phyloP scores from a whole-genome alignment of 2,329 filamentous ascomycete species.

The Akanthomyces dipterigenus region DNA sequence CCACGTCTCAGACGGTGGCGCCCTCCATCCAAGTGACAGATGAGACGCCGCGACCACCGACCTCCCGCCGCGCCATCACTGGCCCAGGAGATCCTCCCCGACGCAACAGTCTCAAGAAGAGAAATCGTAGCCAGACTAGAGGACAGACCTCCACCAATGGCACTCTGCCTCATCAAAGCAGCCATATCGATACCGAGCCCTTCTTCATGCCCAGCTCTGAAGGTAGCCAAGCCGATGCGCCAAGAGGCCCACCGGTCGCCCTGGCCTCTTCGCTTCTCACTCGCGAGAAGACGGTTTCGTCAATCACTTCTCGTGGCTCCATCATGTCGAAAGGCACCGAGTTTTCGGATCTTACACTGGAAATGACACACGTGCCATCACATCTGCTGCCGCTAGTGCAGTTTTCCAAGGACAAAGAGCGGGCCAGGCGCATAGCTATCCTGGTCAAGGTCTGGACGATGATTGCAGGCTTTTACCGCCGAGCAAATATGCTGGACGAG shows the following conservation, averaged over 20 bases:
- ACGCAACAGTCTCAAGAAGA: slow-evolving; percentile 47
- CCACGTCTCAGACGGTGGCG: slow-evolving; percentile 41
- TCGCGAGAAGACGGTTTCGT: slow-evolving; percentile 35
- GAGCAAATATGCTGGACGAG: slow-evolving; percentile 74
- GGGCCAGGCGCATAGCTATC: slow-evolving; percentile 42
- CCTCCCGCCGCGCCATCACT: slow-evolving; percentile 26
- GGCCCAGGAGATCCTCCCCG: slow-evolving; percentile 27
- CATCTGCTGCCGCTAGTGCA: slow-evolving; percentile 45
- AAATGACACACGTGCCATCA: slow-evolving; percentile 37
- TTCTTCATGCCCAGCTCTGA: slow-evolving; percentile 44
- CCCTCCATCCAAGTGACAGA: slow-evolving; percentile 74
- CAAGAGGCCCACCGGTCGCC: slow-evolving; percentile 34
- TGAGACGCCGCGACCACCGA: slow-evolving; percentile 44
- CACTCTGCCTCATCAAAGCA: slow-evolving; percentile 31
- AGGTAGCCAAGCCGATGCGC: slow-evolving; percentile 35
- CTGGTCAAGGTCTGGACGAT: slow-evolving; percentile 83
- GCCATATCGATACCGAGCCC: slow-evolving; percentile 43
- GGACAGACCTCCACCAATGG: slow-evolving; percentile 39
- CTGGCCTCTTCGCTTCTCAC: slow-evolving; percentile 32
- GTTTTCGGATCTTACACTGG: slow-evolving; percentile 31
- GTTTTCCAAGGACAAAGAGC: slow-evolving; percentile 48
- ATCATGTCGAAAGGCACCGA: slow-evolving; percentile 33
- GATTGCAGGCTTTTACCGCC: slow-evolving; percentile 80
- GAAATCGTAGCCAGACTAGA: slow-evolving; percentile 43
- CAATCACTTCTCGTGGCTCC: slow-evolving; percentile 40